Evolutionary conservation across 2,329 filamentous ascomycete genomes (phyloP).

Genomic region (Penicillium janthinellum): DNA sequence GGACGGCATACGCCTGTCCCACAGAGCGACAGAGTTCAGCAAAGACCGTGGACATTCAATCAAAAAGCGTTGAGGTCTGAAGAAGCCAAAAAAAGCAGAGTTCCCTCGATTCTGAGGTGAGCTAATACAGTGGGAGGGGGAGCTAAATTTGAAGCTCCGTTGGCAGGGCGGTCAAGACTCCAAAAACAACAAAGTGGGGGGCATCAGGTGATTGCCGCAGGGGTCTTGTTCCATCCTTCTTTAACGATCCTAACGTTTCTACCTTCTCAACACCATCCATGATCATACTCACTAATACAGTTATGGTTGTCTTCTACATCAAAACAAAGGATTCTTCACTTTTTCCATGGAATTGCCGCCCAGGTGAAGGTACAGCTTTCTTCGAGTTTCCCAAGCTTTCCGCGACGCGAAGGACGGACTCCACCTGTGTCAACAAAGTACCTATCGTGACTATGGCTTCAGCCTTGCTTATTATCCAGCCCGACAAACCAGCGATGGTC

Average conservation of each 20-base stretch:
- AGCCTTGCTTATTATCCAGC: slow-evolving; percentile 26
- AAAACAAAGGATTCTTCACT: not conserved
- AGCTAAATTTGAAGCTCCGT: slow-evolving; percentile 17
- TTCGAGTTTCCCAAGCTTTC: slow-evolving; percentile 1
- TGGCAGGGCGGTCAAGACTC: slow-evolving; percentile 16
- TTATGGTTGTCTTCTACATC: not conserved
- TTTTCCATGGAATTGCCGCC: not conserved
- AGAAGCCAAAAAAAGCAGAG: not conserved
- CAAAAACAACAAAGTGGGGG: slow-evolving; percentile 3
- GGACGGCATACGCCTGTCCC: slow-evolving; percentile 27
- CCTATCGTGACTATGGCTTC: slow-evolving; percentile 33
- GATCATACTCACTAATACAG: not conserved
- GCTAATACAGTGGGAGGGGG: not conserved
- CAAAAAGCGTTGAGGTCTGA: not conserved
- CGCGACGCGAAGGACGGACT: slow-evolving; percentile 19
- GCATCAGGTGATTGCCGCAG: slow-evolving; percentile 10
- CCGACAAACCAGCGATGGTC: too few species aligned
- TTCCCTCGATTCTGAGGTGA: not conserved
- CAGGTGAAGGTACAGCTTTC: not conserved
- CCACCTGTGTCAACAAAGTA: slow-evolving; percentile 36
- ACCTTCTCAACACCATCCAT: not conserved
- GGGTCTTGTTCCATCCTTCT: not conserved
- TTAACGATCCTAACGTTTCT: too few species aligned
- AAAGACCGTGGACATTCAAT: slow-evolving; percentile 14
- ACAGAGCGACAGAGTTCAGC: slow-evolving; percentile 4